Conservation (phyloP, 2,329 filamentous ascomycete species). For the Rutstroemia sydowiana region DNA sequence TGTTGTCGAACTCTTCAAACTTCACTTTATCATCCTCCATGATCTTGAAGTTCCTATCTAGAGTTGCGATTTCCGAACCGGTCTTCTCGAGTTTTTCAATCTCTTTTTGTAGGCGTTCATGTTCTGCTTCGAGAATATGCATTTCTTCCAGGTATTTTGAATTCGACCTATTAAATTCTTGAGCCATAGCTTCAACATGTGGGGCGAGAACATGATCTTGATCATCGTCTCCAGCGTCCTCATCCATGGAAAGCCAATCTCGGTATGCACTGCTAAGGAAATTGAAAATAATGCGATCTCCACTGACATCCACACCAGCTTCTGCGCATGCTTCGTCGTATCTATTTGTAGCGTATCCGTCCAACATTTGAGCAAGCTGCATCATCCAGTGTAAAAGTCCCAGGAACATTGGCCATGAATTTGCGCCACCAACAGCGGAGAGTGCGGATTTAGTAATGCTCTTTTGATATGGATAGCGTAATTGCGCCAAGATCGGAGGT, state of each 20-base stretch:
- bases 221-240: conserved; percentile 80
- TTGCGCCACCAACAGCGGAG: conserved; percentile 88
- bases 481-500: conserved; percentile 81
- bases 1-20: conserved; percentile 89
- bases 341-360: conserved; percentile 66
- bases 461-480: conserved; percentile 91
- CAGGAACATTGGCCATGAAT: conserved; percentile 84
- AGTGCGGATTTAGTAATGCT: conserved; percentile 96
- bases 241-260: conserved; percentile 89
- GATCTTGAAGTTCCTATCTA: conserved; percentile 87
- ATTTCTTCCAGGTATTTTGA: conserved; percentile 79
- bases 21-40: conserved; percentile 92
- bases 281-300: conserved; percentile 88
- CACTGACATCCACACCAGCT: conserved; percentile 76
- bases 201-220: conserved; percentile 71
- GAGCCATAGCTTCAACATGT: conserved; percentile 81
- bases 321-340: conserved; percentile 91
- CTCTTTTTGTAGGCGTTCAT: conserved; percentile 71
- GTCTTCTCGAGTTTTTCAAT: conserved; percentile 86
- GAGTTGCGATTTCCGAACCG: conserved; percentile 71
- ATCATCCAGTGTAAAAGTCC: conserved; percentile 98
- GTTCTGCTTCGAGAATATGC: conserved; percentile 78
- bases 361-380: conserved; percentile 91
- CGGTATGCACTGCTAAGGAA: conserved; percentile 86
- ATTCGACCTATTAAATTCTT: conserved; percentile 79